A percentile compares a stretch with the other conserved stretches of the same genome.
phyloP scores from a whole-genome alignment of 78 protist species.

The Monocercomonoides exilis region DNA sequence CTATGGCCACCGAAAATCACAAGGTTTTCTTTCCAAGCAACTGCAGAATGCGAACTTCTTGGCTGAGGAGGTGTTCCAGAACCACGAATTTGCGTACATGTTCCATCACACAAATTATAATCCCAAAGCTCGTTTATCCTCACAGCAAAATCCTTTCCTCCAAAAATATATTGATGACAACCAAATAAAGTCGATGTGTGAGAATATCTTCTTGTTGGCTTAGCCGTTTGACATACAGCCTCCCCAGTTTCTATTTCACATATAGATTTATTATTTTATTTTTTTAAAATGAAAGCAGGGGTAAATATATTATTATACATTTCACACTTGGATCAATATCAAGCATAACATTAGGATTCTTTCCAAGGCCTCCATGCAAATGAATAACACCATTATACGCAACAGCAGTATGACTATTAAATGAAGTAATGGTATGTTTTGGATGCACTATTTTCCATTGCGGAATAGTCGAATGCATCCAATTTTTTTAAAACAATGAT shows the following conservation, averaged over 20 bases:
- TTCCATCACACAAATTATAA: background rate
- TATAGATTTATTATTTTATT: no score
- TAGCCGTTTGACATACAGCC: background rate
- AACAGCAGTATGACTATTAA: background rate
- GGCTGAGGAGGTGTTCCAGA: background rate
- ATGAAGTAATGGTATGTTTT: no score
- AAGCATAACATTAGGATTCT: background rate
- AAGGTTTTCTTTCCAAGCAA: background rate
- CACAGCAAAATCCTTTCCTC: background rate
- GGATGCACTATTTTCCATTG: no score
- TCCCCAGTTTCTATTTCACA: background rate
- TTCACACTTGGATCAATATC: background rate
- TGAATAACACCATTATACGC: background rate
- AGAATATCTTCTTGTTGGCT: background rate
- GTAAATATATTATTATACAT: background rate
- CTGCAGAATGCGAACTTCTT: background rate
- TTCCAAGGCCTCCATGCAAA: background rate
- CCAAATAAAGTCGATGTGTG: background rate
- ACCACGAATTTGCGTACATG: background rate
- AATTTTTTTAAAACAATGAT: no score
- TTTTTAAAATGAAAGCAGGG: no score
- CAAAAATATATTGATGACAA: background rate
- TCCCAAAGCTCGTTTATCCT: background rate
- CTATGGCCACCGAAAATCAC: background rate
- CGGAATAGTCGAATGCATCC: no score